These are phyloP conservation scores for Penicillium maclennaniae DNA, from an alignment of 495 filamentous ascomycete species.

Conservation along the genomic window DNA sequence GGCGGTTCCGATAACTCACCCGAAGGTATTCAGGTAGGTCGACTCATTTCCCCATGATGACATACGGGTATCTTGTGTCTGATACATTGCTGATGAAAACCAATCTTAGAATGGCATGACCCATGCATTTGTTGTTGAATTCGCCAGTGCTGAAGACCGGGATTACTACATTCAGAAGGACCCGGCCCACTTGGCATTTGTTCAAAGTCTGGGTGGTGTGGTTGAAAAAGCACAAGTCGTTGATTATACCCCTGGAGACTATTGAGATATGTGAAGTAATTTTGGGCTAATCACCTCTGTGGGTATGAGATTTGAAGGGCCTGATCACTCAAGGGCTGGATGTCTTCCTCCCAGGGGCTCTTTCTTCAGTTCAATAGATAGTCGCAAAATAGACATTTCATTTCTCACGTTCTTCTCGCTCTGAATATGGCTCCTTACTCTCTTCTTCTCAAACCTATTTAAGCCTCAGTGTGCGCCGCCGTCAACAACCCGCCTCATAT, in stretches of 20 bases:
- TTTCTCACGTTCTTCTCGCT: too few species aligned
- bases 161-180: conserved; percentile 43
- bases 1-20: conserved; percentile 62
- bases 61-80: not conserved
- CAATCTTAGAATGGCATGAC: conserved; percentile 31
- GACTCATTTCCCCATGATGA: not conserved
- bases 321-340: too few species aligned
- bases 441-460: too few species aligned
- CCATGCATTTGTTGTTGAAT: conserved; percentile 44
- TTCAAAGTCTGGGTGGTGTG: conserved; percentile 25
- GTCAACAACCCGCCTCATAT: too few species aligned
- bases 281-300: not conserved
- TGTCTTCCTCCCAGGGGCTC: too few species aligned
- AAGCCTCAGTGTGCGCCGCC: too few species aligned
- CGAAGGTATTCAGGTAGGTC: conserved; percentile 59
- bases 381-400: too few species aligned
- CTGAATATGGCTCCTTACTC: too few species aligned
- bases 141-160: conserved; percentile 34
- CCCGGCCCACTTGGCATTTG: conserved; percentile 37
- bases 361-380: too few species aligned
- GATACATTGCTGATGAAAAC: not conserved
- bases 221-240: conserved; percentile 42
- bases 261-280: conserved; percentile 7
- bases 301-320: not conserved
- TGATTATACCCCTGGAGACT: conserved; percentile 34